Evolutionary conservation across 2,329 filamentous ascomycete species (phyloP).

Genomic region (Alternaria postmessia): DNA sequence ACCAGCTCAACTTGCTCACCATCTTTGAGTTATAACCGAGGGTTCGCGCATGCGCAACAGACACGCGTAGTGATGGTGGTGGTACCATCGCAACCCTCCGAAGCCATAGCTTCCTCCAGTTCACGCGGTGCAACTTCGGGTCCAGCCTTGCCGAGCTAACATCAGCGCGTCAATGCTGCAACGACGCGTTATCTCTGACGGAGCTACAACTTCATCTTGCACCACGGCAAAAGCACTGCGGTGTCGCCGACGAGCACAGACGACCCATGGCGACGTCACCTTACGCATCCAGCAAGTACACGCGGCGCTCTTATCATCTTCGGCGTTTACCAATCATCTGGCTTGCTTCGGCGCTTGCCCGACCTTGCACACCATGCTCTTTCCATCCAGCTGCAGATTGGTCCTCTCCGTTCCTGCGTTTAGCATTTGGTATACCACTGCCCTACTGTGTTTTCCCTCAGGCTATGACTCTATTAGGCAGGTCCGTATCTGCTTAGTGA

Average conservation of each 20-base stretch:
- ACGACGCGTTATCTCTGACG: not conserved
- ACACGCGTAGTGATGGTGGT: not conserved
- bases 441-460: not conserved
- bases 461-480: not conserved
- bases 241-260: not conserved
- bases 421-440: not conserved
- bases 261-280: not conserved
- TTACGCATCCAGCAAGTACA: slow-evolving; percentile 1
- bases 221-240: not conserved
- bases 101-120: not conserved
- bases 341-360: not conserved
- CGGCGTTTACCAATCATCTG: not conserved
- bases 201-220: not conserved
- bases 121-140: not conserved
- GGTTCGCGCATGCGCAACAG: not conserved
- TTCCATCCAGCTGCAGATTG: slow-evolving; percentile 2
- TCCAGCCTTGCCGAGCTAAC: slow-evolving; percentile 2
- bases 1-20: not conserved
- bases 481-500: slow-evolving; percentile 1
- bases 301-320: slow-evolving; percentile 3
- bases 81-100: not conserved
- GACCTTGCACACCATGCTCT: not conserved
- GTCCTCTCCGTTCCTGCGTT: not conserved
- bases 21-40: not conserved
- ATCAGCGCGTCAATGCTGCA: not conserved